phyloP scores from a whole-genome alignment of 441 rosid species.

The Corymbia citriodora region DNA sequence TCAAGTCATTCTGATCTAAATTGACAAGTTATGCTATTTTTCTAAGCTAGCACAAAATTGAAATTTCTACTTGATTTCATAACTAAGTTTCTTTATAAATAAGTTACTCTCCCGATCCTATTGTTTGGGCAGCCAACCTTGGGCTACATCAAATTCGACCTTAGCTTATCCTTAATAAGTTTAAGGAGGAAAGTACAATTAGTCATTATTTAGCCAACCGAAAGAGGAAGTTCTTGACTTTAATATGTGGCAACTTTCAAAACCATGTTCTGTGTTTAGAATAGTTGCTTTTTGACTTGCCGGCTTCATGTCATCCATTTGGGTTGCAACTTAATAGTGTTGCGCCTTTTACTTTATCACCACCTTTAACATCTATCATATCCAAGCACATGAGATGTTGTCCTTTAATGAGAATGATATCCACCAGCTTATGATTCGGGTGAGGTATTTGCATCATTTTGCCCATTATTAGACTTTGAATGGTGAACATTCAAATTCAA shows the following conservation, averaged over 20 bases:
- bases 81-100: no score
- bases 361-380: neutral
- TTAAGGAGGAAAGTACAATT: neutral
- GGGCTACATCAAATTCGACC: neutral
- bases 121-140: no score
- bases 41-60: no score
- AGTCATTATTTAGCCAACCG: neutral
- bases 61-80: no score
- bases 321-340: neutral
- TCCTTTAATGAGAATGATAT: neutral
- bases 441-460: neutral
- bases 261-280: neutral
- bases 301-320: neutral
- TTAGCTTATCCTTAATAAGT: neutral
- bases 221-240: neutral
- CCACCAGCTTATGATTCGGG: neutral
- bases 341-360: neutral
- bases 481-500: neutral
- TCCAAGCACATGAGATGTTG: neutral
- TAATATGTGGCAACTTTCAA: neutral
- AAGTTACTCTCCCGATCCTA: no score
- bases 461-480: neutral
- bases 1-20: no score
- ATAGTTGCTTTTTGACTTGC: neutral
- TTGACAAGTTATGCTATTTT: no score